Evolutionary conservation across 176 grass and related monocot species (phyloP).

Genomic region (Otatea glauca): DNA sequence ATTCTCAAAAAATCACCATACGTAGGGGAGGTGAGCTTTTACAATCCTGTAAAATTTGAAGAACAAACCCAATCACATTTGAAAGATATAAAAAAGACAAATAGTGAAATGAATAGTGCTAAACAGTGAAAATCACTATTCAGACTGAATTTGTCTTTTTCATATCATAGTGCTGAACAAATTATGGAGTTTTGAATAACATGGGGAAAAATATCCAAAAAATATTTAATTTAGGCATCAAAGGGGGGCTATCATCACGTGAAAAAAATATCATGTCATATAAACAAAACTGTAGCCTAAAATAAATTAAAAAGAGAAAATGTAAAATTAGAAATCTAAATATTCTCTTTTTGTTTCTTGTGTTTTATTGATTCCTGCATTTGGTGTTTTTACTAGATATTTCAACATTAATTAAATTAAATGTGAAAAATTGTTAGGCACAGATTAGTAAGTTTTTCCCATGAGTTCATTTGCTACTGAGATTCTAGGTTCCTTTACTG

Average conservation of each 20-base stretch:
- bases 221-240: neutral
- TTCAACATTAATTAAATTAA: neutral
- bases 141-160: too few species aligned
- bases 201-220: neutral
- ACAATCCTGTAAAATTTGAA: too few species aligned
- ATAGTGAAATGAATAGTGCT: too few species aligned
- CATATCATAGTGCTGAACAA: too few species aligned
- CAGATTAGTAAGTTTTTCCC: neutral
- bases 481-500: neutral
- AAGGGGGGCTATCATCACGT: neutral
- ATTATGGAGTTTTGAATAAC: neutral
- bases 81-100: too few species aligned
- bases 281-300: neutral
- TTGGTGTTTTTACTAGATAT: conserved; percentile 2
- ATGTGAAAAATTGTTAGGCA: neutral
- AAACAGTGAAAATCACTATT: too few species aligned
- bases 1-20: too few species aligned
- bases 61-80: too few species aligned
- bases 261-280: neutral
- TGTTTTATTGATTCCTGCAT: neutral
- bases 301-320: neutral
- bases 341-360: neutral
- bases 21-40: too few species aligned
- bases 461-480: neutral
- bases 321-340: neutral